phyloP scores from a whole-genome alignment of 139 green algal genomes.

The Tetradesmus obliquus region DNA sequence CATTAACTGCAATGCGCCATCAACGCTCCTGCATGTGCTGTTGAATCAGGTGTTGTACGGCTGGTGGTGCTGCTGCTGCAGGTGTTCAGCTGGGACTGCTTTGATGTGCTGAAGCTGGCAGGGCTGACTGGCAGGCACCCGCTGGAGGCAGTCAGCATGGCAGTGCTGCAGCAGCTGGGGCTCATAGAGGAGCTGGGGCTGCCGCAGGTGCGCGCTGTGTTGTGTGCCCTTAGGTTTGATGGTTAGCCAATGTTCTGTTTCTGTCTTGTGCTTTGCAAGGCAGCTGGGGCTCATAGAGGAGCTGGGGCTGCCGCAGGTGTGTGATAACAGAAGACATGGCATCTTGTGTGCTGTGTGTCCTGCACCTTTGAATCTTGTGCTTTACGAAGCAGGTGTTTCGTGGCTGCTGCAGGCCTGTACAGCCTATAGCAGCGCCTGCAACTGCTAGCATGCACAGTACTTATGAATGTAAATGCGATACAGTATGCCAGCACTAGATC shows the following conservation, averaged over 20 bases:
- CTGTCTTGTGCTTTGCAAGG: too few relatives aligned
- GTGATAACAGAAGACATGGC: neutral
- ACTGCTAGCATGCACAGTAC: too few relatives aligned
- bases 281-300: conserved; percentile 59
- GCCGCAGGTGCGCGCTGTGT: neutral
- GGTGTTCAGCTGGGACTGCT: conserved; percentile 36
- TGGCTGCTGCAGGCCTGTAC: too few relatives aligned
- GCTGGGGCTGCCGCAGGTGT: conserved; percentile 3
- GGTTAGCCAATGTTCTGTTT: too few relatives aligned
- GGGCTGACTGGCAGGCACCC: conserved; percentile 54
- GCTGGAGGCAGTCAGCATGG: conserved; percentile 62
- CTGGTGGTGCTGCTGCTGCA: conserved; percentile 10
- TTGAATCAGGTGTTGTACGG: neutral
- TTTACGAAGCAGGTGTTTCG: too few relatives aligned
- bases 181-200: conserved; percentile 57
- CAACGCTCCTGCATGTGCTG: neutral
- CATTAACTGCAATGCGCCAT: neutral
- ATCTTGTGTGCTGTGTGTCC: too few relatives aligned
- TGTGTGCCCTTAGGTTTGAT: neutral
- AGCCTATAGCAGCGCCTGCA: too few relatives aligned
- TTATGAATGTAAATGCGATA: too few relatives aligned
- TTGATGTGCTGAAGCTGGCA: conserved; percentile 66
- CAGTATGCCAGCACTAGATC: too few relatives aligned
- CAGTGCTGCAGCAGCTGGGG: conserved; percentile 59
- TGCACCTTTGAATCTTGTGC: too few relatives aligned